Percentiles rank a stretch among this genome's conserved stretches.
Evolutionary conservation across 306 rosid species (phyloP).

Genomic region (Malus fusca): DNA sequence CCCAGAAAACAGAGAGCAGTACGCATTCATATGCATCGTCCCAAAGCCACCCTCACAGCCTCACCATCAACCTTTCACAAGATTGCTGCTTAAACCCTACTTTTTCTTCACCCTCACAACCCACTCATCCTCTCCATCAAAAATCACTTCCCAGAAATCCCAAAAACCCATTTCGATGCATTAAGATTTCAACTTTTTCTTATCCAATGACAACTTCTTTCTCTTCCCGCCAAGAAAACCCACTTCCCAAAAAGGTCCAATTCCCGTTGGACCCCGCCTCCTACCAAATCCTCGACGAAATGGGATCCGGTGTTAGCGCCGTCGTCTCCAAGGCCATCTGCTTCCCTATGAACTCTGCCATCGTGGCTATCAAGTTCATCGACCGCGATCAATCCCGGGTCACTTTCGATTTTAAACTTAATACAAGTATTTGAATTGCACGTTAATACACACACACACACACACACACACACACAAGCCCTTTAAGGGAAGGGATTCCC

Average conservation of each 20-base stretch:
- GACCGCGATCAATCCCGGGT: too few relatives aligned
- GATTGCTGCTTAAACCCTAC: slow-evolving; percentile 11
- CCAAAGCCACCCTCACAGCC: neutral
- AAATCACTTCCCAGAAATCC: neutral
- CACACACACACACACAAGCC: too few relatives aligned
- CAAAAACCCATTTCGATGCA: neutral
- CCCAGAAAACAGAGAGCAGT: neutral
- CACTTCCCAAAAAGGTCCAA: neutral
- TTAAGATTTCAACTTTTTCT: neutral
- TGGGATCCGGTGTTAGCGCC: neutral
- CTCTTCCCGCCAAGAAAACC: too few relatives aligned
- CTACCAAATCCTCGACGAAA: neutral
- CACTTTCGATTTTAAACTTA: too few relatives aligned
- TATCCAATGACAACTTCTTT: neutral
- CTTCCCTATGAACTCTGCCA: too few relatives aligned
- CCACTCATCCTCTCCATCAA: too few relatives aligned
- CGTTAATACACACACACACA: too few relatives aligned
- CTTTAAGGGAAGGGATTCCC: too few relatives aligned
- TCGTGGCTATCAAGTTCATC: too few relatives aligned
- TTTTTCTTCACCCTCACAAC: neutral
- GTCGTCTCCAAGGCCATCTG: too few relatives aligned
- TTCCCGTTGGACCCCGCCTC: neutral
- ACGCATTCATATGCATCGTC: slow-evolving; percentile 17
- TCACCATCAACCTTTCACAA: slow-evolving; percentile 8
- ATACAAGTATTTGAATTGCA: too few relatives aligned